Percentiles rank a stretch among this genome's conserved stretches.
phyloP scores from a whole-genome alignment of 441 rosid genomes.

The Macaranga tanarius region DNA sequence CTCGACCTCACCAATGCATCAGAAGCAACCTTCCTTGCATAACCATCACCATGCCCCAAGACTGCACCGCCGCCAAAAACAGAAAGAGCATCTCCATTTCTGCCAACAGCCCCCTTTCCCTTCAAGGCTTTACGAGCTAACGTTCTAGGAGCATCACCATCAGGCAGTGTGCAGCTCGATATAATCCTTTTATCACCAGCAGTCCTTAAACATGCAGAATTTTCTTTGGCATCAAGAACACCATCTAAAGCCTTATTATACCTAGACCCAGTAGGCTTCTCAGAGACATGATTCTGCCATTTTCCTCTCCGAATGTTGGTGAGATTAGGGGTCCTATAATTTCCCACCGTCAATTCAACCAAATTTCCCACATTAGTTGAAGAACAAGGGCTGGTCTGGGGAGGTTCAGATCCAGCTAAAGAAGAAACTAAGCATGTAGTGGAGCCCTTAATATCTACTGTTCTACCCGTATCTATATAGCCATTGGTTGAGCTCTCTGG shows the following conservation, averaged over 20 bases:
- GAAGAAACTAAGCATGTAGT: slow-evolving; percentile 31
- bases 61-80: slow-evolving; percentile 23
- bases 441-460: slow-evolving; percentile 22
- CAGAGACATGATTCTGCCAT: slow-evolving; percentile 17
- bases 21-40: slow-evolving; percentile 34
- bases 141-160: slow-evolving; percentile 31
- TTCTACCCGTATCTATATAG: slow-evolving; percentile 19
- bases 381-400: slow-evolving; percentile 22
- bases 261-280: background rate
- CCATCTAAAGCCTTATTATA: slow-evolving; percentile 4
- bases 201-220: background rate
- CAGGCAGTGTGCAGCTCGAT: slow-evolving; percentile 28
- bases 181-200: slow-evolving; percentile 14
- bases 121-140: slow-evolving; percentile 40
- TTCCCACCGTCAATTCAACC: slow-evolving; percentile 46
- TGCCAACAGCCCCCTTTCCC: slow-evolving; percentile 44
- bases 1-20: slow-evolving; percentile 34
- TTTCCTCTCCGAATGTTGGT: slow-evolving; percentile 2
- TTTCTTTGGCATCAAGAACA: background rate
- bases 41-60: slow-evolving; percentile 30
- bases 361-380: slow-evolving; percentile 28
- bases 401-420: slow-evolving; percentile 30
- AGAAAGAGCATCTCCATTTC: slow-evolving; percentile 31
- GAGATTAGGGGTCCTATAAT: slow-evolving; percentile 29
- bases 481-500: slow-evolving; percentile 31